Conservation (phyloP, 2,329 filamentous ascomycete species). For the Verticillium longisporum region DNA sequence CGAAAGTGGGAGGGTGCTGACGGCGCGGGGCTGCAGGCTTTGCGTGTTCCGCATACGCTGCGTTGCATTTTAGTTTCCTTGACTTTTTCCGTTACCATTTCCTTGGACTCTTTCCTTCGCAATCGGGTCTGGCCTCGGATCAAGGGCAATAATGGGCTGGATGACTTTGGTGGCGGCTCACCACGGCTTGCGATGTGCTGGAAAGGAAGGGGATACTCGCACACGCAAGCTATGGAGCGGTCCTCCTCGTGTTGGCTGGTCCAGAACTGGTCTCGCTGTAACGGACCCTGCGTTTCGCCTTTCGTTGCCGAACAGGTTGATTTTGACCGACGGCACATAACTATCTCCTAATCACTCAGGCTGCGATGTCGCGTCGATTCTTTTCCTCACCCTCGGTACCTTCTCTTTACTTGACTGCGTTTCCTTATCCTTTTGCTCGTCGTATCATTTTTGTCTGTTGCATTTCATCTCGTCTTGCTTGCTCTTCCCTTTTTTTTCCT, state of each 20-base stretch:
- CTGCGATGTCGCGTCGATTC: not conserved
- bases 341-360: not conserved
- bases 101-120: slow-evolving; percentile 11
- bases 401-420: slow-evolving; percentile 2
- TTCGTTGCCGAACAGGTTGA: not conserved
- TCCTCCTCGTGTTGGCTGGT: not conserved
- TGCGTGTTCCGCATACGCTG: not conserved
- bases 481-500: slow-evolving; percentile 30
- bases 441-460: slow-evolving; percentile 5
- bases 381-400: not conserved
- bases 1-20: not conserved
- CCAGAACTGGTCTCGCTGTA: not conserved
- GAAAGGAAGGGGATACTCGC: not conserved
- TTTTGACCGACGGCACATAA: not conserved
- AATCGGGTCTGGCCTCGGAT: not conserved
- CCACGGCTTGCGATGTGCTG: not conserved
- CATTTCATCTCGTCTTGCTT: slow-evolving; percentile 17
- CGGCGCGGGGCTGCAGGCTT: not conserved
- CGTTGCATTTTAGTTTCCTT: not conserved
- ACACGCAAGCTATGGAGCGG: not conserved
- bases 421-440: slow-evolving; percentile 6
- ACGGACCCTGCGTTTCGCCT: not conserved
- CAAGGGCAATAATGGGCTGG: not conserved
- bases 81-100: slow-evolving; percentile 9
- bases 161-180: not conserved